Base-by-base conservation (phyloP, 352 stramenopile genomes). In the Phytophthora pinifolia region DNA sequence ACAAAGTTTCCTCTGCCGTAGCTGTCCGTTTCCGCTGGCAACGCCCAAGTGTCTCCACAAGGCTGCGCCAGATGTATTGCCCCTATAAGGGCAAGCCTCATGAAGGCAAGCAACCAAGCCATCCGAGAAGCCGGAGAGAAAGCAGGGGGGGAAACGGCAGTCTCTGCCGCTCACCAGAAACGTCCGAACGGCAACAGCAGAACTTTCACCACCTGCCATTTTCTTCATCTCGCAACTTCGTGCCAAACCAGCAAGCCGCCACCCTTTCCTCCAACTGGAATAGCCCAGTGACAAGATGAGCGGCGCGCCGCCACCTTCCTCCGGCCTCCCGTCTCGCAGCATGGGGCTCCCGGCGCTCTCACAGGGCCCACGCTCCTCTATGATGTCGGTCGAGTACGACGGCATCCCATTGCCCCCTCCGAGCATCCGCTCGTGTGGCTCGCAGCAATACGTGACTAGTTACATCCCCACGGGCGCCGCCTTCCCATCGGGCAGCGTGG, bases 371-470 rank as follows among this genome's bases (percentile, higher is more conserved):
- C 65, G 68, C 2, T 77, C 68, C 4, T 74, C 68, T 32, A 74
- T 77, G 53, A 77, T 77, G 69, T 85, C 76, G 38, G 60, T 84
- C 47, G 74, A 87, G 50, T 85, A 85, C 49, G 72, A 81, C 59
- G 74, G 67, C 46, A 77, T 79, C 34, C 58, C 67, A 25, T 67
- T 87, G 61, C 83, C 83, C 20, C 83, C 83, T 2, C 51, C 67
- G 12, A 91, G 80, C 29, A 83, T 89, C 22, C 81, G 79, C 35
- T 90, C 79, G 1, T 88, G 77, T 55, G 83, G 83, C 29, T 90
- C 83, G 41, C 78, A 89, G 59, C 59, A 83, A 36, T 91, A 90
- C 61, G 69, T 85, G 8, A 86, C 83, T 14, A 91, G 76, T 51
- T 88, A 77, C 58, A 91, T 91, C 52, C 77, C 74, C 9, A 93